phyloP scores from a whole-genome alignment of 805 yeast genomes.

The Lipomyces anomalus region DNA sequence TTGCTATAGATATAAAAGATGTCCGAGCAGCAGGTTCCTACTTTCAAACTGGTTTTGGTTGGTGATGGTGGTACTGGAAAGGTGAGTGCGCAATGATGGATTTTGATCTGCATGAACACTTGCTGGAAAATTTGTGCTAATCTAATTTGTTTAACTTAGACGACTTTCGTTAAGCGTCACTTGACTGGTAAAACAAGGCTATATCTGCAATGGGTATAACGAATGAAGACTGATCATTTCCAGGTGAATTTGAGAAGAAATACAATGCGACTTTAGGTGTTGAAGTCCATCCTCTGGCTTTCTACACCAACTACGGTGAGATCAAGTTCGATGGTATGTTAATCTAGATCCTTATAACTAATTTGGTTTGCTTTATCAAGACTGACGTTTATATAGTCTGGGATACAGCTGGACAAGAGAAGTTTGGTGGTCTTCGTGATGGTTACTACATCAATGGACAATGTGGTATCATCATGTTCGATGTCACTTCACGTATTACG shows the following conservation, averaged over 20 bases:
- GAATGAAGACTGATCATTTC: background rate
- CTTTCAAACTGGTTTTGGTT: conserved; percentile 96
- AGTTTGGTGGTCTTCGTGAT: conserved; percentile 99
- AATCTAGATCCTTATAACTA: background rate
- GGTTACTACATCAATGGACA: conserved; percentile 99
- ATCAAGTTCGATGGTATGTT: conserved; percentile 70
- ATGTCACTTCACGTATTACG: conserved; percentile 98
- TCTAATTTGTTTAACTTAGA: conserved; percentile 36
- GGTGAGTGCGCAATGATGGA: conserved; percentile 32
- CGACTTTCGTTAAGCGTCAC: conserved; percentile 99
- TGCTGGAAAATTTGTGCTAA: no score
- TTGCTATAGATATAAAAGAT: conserved; percentile 6
- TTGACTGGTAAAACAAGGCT: conserved; percentile 48
- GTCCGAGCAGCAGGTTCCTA: conserved; percentile 58
- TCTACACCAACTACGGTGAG: conserved; percentile 98
- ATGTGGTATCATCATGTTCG: conserved; percentile 99
- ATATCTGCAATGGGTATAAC: background rate
- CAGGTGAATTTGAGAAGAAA: conserved; percentile 96
- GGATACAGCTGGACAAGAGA: conserved; percentile 99
- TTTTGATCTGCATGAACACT: no score
- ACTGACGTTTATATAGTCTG: conserved; percentile 50
- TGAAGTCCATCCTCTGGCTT: conserved; percentile 97
- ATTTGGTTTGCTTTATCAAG: background rate
- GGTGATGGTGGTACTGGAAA: conserved; percentile 99
- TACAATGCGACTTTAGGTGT: conserved; percentile 99